Conservation (phyloP, 139 green algal species). For the Chlamydomonas sp. region DNA sequence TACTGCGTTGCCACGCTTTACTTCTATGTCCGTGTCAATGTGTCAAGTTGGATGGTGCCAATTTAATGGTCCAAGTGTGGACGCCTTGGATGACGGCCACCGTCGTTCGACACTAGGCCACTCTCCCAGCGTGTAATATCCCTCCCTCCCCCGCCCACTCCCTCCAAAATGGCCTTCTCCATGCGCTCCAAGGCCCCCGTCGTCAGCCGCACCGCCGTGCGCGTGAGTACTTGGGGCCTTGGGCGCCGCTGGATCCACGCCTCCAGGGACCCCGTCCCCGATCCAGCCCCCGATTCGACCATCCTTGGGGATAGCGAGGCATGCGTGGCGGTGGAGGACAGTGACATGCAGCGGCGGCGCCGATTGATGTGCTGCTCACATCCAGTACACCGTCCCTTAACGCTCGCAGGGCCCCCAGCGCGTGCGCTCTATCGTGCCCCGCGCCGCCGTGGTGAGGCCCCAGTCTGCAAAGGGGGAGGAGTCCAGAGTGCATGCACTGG, state of each 20-base stretch:
- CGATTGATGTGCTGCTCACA: not conserved
- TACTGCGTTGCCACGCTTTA: too few species aligned
- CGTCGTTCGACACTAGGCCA: too few species aligned
- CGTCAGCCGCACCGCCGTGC: conserved; percentile 1
- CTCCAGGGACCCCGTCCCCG: not conserved
- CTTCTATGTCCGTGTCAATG: too few species aligned
- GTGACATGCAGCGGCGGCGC: not conserved
- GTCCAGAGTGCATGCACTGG: not conserved
- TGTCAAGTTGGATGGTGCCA: too few species aligned
- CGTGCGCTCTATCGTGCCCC: conserved; percentile 18
- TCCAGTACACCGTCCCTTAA: not conserved
- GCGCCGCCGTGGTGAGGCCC: conserved; percentile 20
- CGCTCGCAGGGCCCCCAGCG: not conserved
- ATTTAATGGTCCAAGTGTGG: too few species aligned
- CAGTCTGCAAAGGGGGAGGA: not conserved
- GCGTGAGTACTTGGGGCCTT: too few species aligned
- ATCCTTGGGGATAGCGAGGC: not conserved
- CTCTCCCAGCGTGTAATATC: too few species aligned
- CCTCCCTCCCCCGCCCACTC: too few species aligned
- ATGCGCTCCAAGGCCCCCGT: not conserved
- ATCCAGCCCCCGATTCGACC: not conserved
- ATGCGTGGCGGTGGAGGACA: not conserved
- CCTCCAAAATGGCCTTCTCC: conserved; percentile 5
- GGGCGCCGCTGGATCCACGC: not conserved
- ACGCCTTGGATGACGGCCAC: too few species aligned